Percentiles rank a stretch among this genome's conserved stretches.
Conservation (phyloP, 345 rosid genomes). For the Euphorbia tirucalli region DNA sequence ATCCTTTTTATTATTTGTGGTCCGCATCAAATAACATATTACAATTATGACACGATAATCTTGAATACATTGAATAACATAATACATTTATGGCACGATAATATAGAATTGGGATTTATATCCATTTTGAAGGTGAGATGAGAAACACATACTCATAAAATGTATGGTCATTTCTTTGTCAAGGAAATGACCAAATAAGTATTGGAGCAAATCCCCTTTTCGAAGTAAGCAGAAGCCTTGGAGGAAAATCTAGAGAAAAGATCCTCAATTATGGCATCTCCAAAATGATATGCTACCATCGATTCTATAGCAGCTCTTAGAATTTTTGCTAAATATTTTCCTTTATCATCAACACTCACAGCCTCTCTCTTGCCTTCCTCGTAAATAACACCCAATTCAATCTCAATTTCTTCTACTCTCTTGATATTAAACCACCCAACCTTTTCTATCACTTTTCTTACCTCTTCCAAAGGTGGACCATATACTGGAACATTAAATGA, state of each 20-base stretch:
- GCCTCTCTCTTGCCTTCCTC: neutral
- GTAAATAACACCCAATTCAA: neutral
- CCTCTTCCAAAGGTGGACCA: constrained; percentile 2
- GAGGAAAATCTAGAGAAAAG: neutral
- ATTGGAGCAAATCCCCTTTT: neutral
- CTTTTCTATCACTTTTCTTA: neutral
- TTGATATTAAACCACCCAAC: neutral
- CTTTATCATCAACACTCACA: neutral
- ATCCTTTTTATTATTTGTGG: too few relatives aligned
- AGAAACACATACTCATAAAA: too few relatives aligned
- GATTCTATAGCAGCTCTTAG: neutral
- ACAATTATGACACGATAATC: too few relatives aligned
- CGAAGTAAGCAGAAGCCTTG: neutral
- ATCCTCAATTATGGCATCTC: neutral
- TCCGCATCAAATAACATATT: too few relatives aligned
- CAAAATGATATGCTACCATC: neutral
- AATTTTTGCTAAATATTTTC: neutral
- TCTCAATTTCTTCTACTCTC: neutral
- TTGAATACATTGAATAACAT: too few relatives aligned
- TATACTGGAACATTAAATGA: neutral
- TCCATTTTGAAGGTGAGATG: too few relatives aligned
- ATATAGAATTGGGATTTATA: too few relatives aligned
- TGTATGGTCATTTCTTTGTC: neutral
- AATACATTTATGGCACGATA: too few relatives aligned
- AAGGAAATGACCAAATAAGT: constrained; percentile 1